Base-by-base conservation (phyloP, 2,329 filamentous ascomycete species). In the Colletotrichum cordylinicola region DNA sequence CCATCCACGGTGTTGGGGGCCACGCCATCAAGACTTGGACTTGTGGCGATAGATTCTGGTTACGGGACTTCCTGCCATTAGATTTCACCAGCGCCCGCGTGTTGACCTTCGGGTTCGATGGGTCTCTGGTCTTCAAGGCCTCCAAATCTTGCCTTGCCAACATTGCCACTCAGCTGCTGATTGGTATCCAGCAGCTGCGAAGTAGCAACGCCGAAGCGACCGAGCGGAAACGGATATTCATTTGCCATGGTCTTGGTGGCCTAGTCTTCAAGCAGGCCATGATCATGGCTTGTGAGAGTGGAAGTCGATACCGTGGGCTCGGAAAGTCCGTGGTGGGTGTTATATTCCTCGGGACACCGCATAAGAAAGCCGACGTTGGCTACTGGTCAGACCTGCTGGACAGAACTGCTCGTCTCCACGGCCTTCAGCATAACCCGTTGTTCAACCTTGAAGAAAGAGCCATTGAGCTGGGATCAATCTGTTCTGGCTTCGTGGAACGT, bases 71-170 rank as follows among this genome's bases (percentile, higher is more conserved):
- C n/a, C 18, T 43, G 18, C 18, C 39, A 0, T 43, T 1, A 18
- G 18, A 43, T 2, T 43, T 43, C 18, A 18, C 39, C n/a, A 0
- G 0, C n/a, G 39, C 0, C 3, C 39, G 39, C 1, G 18, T 48
- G 0, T 48, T 48, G 39, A 48, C 39, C 39, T 48, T 48, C 1
- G 39, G 39, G n/a, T 48, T 4, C 39, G 39, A 48, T 0, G 0
- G 0, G n/a, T 48, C 39, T 0, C 0, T 12, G 0, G 39, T 48
- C 0, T 48, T 48, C 18, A 48, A 1, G 18, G 3, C 39, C 0
- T n/a, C 18, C 39, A 48, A 48, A 48, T 2, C 39, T 0, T n/a
- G 3, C 0, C n/a, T 48, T 48, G 0, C 9, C 0, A 0, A 12
- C 39, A 43, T 43, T 43, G 39, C 39, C 0, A 0, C 0, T 1